A percentile compares a stretch with the other conserved stretches of the same genome.
Conservation (phyloP, 129 eudicot genomes). For the sunflower (Helianthus annuus) region DNA sequence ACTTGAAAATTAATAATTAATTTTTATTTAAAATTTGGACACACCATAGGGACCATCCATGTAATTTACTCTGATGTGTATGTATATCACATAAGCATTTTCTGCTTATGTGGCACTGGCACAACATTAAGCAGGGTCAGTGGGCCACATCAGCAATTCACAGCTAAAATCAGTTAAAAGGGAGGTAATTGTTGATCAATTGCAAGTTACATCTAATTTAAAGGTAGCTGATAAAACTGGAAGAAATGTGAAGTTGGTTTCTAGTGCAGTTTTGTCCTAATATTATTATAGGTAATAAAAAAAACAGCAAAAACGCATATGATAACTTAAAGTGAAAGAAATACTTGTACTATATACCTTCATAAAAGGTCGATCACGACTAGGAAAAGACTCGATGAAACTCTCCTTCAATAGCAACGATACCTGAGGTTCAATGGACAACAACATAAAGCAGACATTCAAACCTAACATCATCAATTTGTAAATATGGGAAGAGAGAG, state of each 20-base stretch:
- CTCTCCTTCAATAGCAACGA: slow-evolving; percentile 95
- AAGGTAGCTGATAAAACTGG: not conserved
- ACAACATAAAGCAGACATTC: slow-evolving; percentile 4
- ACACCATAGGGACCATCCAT: no score
- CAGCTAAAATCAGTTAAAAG: not conserved
- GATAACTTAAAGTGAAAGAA: not conserved
- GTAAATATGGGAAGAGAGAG: slow-evolving; percentile 7
- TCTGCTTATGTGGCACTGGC: not conserved
- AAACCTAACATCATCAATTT: not conserved
- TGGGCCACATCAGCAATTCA: not conserved
- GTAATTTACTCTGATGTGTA: no score
- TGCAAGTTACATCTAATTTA: not conserved
- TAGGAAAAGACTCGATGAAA: slow-evolving; percentile 91
- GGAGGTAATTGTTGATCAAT: not conserved
- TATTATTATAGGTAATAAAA: not conserved
- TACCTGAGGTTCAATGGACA: slow-evolving; percentile 49
- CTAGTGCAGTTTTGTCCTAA: not conserved
- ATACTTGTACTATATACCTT: slow-evolving; percentile 49
- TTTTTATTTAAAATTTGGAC: not conserved
- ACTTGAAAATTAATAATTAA: not conserved
- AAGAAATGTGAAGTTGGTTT: not conserved
- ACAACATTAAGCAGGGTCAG: not conserved
- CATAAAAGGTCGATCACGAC: slow-evolving; percentile 91
- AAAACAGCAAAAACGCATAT: not conserved
- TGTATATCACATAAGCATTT: not conserved